These are phyloP conservation scores for Cercophora newfieldiana DNA, from an alignment of 495 filamentous ascomycete species.

Conservation along the genomic window DNA sequence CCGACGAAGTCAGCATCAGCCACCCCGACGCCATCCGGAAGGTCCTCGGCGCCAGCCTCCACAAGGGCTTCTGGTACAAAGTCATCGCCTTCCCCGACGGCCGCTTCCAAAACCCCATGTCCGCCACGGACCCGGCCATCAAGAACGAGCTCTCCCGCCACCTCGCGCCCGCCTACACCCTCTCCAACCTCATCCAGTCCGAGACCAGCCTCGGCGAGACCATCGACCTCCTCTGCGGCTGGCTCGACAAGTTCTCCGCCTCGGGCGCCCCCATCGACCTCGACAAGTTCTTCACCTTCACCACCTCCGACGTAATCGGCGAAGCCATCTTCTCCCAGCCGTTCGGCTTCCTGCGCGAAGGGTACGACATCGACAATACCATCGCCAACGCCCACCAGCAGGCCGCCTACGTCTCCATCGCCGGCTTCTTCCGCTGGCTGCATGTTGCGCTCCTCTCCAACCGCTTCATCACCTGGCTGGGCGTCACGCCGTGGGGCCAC, in stretches of 20 bases:
- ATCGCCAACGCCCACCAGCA: constrained; percentile 30
- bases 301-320: constrained; percentile 41
- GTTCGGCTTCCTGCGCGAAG: constrained; percentile 46
- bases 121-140: constrained; percentile 38
- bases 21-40: constrained; percentile 47
- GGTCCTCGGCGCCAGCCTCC: constrained; percentile 29
- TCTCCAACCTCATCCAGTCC: constrained; percentile 45
- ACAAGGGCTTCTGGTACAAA: constrained; percentile 36
- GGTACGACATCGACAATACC: constrained; percentile 44
- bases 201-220: constrained; percentile 42
- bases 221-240: constrained; percentile 34
- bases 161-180: constrained; percentile 41
- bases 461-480: constrained; percentile 43
- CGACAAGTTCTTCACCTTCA: constrained; percentile 42
- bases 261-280: constrained; percentile 31
- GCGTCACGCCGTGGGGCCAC: constrained; percentile 45
- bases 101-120: constrained; percentile 48
- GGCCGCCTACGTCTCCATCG: constrained; percentile 34
- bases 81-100: constrained; percentile 44
- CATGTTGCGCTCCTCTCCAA: constrained; percentile 37
- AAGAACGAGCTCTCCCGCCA: constrained; percentile 42
- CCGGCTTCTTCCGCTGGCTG: constrained; percentile 47
- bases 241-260: constrained; percentile 34
- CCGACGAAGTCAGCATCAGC: constrained; percentile 51
- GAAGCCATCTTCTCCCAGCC: constrained; percentile 37